Evolutionary conservation across 2,329 filamentous ascomycete species (phyloP).

Genomic region (Tothia fuscella): DNA sequence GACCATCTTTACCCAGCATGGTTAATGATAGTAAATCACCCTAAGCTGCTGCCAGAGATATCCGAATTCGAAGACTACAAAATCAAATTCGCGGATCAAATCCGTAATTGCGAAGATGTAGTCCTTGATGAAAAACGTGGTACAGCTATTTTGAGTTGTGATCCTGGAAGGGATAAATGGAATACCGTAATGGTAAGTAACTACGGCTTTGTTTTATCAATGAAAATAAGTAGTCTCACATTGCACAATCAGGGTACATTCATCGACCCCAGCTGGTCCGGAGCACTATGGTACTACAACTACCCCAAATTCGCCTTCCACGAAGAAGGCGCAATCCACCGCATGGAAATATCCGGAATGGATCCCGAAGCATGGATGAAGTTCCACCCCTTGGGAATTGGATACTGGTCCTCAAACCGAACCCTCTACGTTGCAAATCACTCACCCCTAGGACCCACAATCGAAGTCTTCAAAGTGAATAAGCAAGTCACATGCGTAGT

Average conservation of each 20-base stretch:
- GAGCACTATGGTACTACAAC: constrained; percentile 1
- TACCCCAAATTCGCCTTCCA: background rate
- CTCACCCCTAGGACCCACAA: constrained; percentile 20
- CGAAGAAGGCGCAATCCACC: background rate
- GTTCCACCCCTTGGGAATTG: constrained; percentile 33
- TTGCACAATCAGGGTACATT: constrained; percentile 7
- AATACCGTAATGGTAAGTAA: constrained; percentile 33
- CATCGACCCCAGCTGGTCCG: constrained; percentile 1
- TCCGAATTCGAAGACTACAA: constrained; percentile 19
- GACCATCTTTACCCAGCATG: constrained; percentile 18
- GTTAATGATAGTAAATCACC: constrained; percentile 16
- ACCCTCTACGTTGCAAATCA: constrained; percentile 31
- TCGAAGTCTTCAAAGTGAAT: constrained; percentile 24
- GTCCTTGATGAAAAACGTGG: constrained; percentile 25
- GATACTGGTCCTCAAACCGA: constrained; percentile 22
- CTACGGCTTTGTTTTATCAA: background rate
- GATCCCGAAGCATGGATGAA: constrained; percentile 12
- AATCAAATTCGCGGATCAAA: constrained; percentile 22
- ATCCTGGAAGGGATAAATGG: constrained; percentile 31
- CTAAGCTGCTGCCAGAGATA: constrained; percentile 15
- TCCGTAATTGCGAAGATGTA: constrained; percentile 34
- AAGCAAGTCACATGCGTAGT: constrained; percentile 15
- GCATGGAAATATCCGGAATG: background rate
- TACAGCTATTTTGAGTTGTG: constrained; percentile 32
- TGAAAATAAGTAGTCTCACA: no score